A percentile compares a stretch with the other conserved stretches of the same genome.
Evolutionary conservation across 1,284 basidiomycete genomes (phyloP).

Genomic region (Ustilago bromivora): DNA sequence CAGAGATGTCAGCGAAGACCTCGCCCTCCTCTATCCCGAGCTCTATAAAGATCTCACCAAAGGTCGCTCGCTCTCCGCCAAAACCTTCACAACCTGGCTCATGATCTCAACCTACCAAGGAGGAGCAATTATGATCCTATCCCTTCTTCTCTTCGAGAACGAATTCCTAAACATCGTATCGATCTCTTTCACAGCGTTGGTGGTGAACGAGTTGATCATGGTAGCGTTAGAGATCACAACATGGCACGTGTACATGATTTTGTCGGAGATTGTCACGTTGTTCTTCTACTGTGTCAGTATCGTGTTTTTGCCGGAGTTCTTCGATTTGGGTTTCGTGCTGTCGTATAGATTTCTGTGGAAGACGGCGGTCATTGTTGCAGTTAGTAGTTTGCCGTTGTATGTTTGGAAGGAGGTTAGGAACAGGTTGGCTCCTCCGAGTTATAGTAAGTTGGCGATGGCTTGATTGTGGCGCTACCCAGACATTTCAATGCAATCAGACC

Average conservation of each 20-base stretch:
- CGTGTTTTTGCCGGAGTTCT: conserved; percentile 93
- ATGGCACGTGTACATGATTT: conserved; percentile 97
- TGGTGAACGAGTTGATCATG: conserved; percentile 99
- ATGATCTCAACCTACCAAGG: conserved; percentile 99
- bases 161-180: conserved; percentile 98
- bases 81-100: conserved; percentile 98
- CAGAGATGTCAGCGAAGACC: conserved; percentile 92
- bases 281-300: conserved; percentile 92
- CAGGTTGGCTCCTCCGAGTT: conserved; percentile 90
- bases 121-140: conserved; percentile 98
- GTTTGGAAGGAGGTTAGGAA: conserved; percentile 88
- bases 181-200: conserved; percentile 95
- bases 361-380: conserved; percentile 84
- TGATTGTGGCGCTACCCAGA: conserved; percentile 10
- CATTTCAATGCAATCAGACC: background rate
- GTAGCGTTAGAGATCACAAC: conserved; percentile 97
- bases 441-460: conserved; percentile 78
- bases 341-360: conserved; percentile 93
- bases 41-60: conserved; percentile 92
- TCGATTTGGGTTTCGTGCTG: conserved; percentile 93
- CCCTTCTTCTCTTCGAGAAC: conserved; percentile 93
- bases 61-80: conserved; percentile 81
- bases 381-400: conserved; percentile 89
- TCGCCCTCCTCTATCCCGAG: conserved; percentile 95
- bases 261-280: conserved; percentile 89